phyloP scores from a whole-genome alignment of 768 basidiomycete species.

The Pisolithus sp. region DNA sequence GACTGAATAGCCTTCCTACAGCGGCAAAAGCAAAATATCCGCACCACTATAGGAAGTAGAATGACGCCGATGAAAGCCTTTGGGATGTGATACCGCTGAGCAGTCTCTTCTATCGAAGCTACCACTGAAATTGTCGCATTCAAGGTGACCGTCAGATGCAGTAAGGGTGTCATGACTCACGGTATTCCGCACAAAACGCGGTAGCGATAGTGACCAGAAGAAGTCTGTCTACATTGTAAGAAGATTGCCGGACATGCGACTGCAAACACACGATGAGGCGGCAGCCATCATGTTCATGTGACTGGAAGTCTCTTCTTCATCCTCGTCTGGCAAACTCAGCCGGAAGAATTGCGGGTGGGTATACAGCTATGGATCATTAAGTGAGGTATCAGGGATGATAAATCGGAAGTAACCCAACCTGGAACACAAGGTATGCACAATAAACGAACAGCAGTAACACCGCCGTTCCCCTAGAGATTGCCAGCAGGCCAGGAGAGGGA shows the following conservation, averaged over 20 bases:
- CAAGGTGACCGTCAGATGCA: not conserved
- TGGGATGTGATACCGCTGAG: constrained; percentile 71
- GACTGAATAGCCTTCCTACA: not conserved
- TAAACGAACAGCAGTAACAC: constrained; percentile 71
- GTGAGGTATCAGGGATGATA: constrained; percentile 2
- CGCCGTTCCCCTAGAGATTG: constrained; percentile 78
- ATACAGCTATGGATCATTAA: constrained; percentile 45
- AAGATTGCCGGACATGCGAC: too few species aligned
- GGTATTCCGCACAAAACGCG: constrained; percentile 83
- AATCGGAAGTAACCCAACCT: constrained; percentile 37
- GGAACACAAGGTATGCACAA: constrained; percentile 68
- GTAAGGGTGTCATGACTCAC: constrained; percentile 36
- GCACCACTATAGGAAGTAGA: constrained; percentile 78
- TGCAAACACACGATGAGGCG: constrained; percentile 37
- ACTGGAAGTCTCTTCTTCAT: constrained; percentile 29
- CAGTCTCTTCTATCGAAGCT: constrained; percentile 88
- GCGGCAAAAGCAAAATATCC: constrained; percentile 17
- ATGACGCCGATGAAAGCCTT: constrained; percentile 85
- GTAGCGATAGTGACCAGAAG: constrained; percentile 73
- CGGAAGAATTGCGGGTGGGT: constrained; percentile 65
- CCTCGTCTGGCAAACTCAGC: constrained; percentile 9
- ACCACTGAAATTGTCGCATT: constrained; percentile 49
- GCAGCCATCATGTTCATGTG: constrained; percentile 72
- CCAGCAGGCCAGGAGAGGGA: constrained; percentile 45
- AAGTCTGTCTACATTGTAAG: constrained; percentile 36